Base-by-base conservation (phyloP, 139 green algal species). In the Auxenochlorella protothecoides region DNA sequence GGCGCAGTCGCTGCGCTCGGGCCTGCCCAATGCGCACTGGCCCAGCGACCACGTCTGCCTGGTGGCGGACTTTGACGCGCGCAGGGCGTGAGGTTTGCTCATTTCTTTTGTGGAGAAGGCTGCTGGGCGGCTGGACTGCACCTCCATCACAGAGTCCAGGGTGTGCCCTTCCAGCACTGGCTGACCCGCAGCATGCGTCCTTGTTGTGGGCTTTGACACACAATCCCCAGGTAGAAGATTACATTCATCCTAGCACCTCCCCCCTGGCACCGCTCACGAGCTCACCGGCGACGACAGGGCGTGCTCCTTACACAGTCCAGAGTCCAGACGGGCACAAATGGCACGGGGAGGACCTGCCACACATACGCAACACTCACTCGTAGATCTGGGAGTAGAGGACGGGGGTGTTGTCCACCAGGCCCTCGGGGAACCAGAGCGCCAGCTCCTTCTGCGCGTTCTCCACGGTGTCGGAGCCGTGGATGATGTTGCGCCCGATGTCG, bases 371-470 rank as follows among this genome's bases (percentile, higher is more conserved):
- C 9, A 62, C 9, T 78, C 53, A 84, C 80, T 87, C 83, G 53
- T 85, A 87, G n/a, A 88, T 76, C 78, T 73, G 78, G 53, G 65
- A 52, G 52, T 67, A 60, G 8, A 79, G 63, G 63, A 74, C 70
- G 16, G 77, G 82, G 56, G 59, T 75, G 69, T 83, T 79, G 7
- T 86, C 78, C 2, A 75, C 70, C 5, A 88, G 66, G 74, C 81
- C 87, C 75, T 95, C 89, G 9, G 89, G 85, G 84, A 98, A 99
- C 94, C 94, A 99, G n/a, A 99, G 81, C 12, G 73, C 88, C 68
- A 98, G 94, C 85, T 99, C 95, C 68, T 92, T 88, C 77, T 96
- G 72, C 59, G 88, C 95, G 76, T 83, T 96, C 79, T 99, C 95
- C 57, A 97, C 90, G 44, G 74, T 74, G 85, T 99, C 95, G 44